phyloP scores from a whole-genome alignment of 2,329 filamentous ascomycete species.

The Aureobasidium musti region DNA sequence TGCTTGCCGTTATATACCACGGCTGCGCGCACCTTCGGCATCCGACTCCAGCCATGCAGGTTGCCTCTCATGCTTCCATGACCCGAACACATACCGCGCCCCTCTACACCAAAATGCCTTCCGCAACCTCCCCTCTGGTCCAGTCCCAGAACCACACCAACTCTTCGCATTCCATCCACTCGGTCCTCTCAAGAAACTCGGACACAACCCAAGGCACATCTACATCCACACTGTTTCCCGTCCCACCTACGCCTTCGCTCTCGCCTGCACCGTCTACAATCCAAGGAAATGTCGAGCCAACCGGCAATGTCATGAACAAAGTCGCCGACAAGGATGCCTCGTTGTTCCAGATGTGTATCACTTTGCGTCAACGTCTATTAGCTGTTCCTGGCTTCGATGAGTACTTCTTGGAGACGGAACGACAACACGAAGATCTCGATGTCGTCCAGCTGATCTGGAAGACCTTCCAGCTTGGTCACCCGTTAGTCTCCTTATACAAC shows the following conservation, averaged over 20 bases:
- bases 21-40: neutral
- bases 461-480: conserved; percentile 78
- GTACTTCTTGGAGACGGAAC: conserved; percentile 33
- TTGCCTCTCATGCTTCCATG: conserved; percentile 38
- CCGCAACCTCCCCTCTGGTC: conserved; percentile 45
- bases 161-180: conserved; percentile 51
- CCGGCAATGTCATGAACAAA: conserved; percentile 95
- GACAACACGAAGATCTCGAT: conserved; percentile 69
- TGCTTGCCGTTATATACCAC: conserved; percentile 17
- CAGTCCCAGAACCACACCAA: conserved; percentile 50
- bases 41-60: conserved; percentile 34
- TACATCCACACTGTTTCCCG: conserved; percentile 49
- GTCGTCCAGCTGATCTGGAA: conserved; percentile 92
- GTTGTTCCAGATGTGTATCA: conserved; percentile 92
- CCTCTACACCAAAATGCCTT: conserved; percentile 32
- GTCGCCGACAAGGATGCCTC: conserved; percentile 88
- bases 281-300: conserved; percentile 69
- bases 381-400: conserved; percentile 79
- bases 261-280: conserved; percentile 42
- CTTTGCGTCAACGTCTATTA: conserved; percentile 75
- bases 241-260: conserved; percentile 34
- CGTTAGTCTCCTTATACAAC: conserved; percentile 88
- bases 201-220: conserved; percentile 52
- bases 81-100: conserved; percentile 38
- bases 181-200: conserved; percentile 51